These are phyloP conservation scores for Rhodosporidiobolus odoratus DNA, from an alignment of 768 basidiomycete genomes.

Conservation along the genomic window DNA sequence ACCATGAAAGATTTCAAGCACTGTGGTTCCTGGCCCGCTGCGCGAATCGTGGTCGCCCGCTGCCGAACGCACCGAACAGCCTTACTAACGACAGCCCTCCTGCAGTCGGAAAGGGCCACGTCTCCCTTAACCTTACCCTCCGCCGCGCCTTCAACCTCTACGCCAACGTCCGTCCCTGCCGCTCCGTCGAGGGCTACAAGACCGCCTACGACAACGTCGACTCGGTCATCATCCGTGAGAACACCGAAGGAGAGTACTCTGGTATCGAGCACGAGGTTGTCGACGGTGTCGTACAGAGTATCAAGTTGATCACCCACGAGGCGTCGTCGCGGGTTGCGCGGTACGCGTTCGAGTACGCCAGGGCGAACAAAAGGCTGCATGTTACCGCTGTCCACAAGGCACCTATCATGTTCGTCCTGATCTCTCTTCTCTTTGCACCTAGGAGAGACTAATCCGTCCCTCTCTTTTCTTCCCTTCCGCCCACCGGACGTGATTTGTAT, in stretches of 20 bases:
- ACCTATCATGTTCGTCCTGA: slow-evolving; percentile 79
- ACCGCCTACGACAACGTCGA: slow-evolving; percentile 98
- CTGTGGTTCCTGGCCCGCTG: too few species aligned
- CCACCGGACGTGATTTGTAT: too few species aligned
- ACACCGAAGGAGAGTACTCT: slow-evolving; percentile 99
- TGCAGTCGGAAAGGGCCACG: slow-evolving; percentile 94
- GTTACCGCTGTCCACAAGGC: slow-evolving; percentile 99
- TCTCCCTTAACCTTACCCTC: slow-evolving; percentile 93
- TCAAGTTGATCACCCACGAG: slow-evolving; percentile 98
- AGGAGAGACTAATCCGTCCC: too few species aligned
- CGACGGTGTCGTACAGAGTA: slow-evolving; percentile 97
- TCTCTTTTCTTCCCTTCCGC: background rate
- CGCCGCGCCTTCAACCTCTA: slow-evolving; percentile 97
- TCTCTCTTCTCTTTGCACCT: background rate
- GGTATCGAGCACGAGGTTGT: slow-evolving; percentile 99
- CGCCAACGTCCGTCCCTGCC: slow-evolving; percentile 95
- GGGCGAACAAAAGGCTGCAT: slow-evolving; percentile 69
- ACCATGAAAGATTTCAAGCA: background rate
- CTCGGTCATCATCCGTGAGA: slow-evolving; percentile 96
- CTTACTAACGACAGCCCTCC: background rate
- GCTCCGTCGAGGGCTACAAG: slow-evolving; percentile 92
- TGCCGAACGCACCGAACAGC: too few species aligned
- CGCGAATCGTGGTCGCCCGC: too few species aligned
- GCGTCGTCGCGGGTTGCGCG: slow-evolving; percentile 97
- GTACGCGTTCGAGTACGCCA: slow-evolving; percentile 98